Base-by-base conservation (phyloP, 441 rosid genomes). In the Euphorbia schlechtendalii region DNA sequence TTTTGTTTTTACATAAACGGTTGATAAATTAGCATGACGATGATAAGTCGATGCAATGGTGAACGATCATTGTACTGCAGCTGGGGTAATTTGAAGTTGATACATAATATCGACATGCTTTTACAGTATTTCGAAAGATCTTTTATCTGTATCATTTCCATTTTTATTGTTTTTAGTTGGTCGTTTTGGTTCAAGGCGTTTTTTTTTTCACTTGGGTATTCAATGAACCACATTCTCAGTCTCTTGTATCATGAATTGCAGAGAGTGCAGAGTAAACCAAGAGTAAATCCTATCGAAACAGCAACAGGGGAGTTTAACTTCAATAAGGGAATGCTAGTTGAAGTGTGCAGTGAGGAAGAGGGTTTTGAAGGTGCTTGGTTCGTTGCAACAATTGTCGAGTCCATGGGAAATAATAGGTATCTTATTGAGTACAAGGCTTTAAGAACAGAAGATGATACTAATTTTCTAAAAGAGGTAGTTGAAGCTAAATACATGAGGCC, bases 311-410 rank as follows among this genome's bases (percentile, higher is more conserved):
- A 69, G 53, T 84, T 80, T 53, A 61, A 63, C 52, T n/a, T n/a
- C n/a, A n/a, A n/a, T n/a, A 62, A 67, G 68, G 95, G 91, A 64
- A 67, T 70, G 59, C 63, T 14, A 10, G 83, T 90, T n/a, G 97
- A 93, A 83, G 92, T 90, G 38, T 81, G 84, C 64, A 83, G 86
- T 24, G 84, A 84, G 32, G 99, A 93, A 74, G 92, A 93, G 32
- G 99, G 97, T 28, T 81, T 86, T 67, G 73, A 86, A 72, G 97
- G 91, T 77, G 95, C 97, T 66, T 88, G 95, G 96, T 93, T 90
- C 75, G 69, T 71, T 5, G 96, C 86, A 57, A 86, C 78, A 56
- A 66, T 87, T 64, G 73, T 83, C 30, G 79, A 84, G 71, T 63
- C 66, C 53, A 46, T 67, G 32, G 84, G 83, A 32, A 71, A 63